phyloP scores from a whole-genome alignment of 2,329 filamentous ascomycete species.

The Colletotrichum musicola region DNA sequence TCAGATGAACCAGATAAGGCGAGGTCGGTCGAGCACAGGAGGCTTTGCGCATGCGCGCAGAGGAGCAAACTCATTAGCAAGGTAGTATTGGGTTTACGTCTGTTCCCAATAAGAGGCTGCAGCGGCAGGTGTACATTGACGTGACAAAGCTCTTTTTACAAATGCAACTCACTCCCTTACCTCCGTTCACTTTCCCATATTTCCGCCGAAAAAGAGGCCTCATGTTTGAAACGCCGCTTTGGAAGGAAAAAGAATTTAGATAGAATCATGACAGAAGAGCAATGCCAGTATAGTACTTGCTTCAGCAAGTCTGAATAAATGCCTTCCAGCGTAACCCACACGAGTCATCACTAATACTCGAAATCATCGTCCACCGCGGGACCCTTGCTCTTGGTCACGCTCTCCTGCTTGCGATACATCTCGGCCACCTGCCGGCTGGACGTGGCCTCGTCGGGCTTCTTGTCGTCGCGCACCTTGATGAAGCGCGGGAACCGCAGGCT shows the following conservation, averaged over 20 bases:
- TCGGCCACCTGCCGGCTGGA: slow-evolving; percentile 88
- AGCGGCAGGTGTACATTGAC: not conserved
- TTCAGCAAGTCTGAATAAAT: not conserved
- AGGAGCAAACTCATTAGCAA: no score
- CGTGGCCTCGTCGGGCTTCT: slow-evolving; percentile 93
- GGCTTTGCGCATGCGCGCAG: not conserved
- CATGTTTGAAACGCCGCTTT: slow-evolving; percentile 16
- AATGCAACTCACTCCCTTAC: not conserved
- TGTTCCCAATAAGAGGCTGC: not conserved
- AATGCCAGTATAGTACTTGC: not conserved
- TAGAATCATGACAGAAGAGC: no score
- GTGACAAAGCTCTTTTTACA: not conserved
- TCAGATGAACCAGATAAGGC: slow-evolving; percentile 17
- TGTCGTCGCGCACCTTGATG: slow-evolving; percentile 92
- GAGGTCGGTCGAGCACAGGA: not conserved
- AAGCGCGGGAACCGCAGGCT: slow-evolving; percentile 93
- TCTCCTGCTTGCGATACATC: slow-evolving; percentile 97
- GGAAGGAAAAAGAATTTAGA: no score
- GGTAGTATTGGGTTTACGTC: not conserved
- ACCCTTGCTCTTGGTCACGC: slow-evolving; percentile 86
- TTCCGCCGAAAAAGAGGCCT: not conserved
- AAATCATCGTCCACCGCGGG: slow-evolving; percentile 96
- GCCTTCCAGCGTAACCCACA: not conserved
- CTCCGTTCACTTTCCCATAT: not conserved
- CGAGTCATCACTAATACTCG: slow-evolving; percentile 77